Percentiles rank a stretch among this genome's conserved stretches.
These are phyloP conservation scores for Sesbania bispinosa DNA, from an alignment of 306 rosid genomes.

Conservation along the genomic window DNA sequence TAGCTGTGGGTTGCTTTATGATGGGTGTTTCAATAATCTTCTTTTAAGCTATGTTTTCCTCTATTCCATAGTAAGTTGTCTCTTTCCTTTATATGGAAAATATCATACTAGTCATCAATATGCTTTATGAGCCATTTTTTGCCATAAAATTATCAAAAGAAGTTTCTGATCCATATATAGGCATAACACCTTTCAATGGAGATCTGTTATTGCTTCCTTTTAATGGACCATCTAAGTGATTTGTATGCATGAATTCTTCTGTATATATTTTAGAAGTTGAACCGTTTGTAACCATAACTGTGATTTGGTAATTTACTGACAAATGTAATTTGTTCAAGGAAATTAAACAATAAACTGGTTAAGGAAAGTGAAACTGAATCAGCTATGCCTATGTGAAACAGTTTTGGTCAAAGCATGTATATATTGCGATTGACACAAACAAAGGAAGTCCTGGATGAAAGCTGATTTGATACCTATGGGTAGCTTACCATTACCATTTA, in stretches of 20 bases:
- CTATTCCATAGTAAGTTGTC: slow-evolving; percentile 14
- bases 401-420: not conserved
- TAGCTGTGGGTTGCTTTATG: slow-evolving; percentile 52
- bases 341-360: not conserved
- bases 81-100: not conserved
- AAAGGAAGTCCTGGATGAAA: not conserved
- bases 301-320: not conserved
- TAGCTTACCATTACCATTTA: not conserved
- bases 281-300: not conserved
- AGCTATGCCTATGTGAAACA: slow-evolving; percentile 4
- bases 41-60: slow-evolving; percentile 32
- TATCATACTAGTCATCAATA: not conserved
- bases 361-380: not conserved
- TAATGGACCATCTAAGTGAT: not conserved
- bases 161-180: not conserved
- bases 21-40: slow-evolving; percentile 63
- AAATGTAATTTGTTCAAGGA: not conserved
- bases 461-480: not conserved
- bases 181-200: not conserved
- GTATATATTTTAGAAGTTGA: not conserved
- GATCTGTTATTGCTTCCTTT: not conserved
- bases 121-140: not conserved
- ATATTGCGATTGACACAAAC: not conserved
- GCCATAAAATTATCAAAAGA: not conserved
- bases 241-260: not conserved